A percentile compares a stretch with the other conserved stretches of the same genome.
phyloP scores from a whole-genome alignment of 371 early-diverging fungal species.

The Syncephalis plumigaleata region DNA sequence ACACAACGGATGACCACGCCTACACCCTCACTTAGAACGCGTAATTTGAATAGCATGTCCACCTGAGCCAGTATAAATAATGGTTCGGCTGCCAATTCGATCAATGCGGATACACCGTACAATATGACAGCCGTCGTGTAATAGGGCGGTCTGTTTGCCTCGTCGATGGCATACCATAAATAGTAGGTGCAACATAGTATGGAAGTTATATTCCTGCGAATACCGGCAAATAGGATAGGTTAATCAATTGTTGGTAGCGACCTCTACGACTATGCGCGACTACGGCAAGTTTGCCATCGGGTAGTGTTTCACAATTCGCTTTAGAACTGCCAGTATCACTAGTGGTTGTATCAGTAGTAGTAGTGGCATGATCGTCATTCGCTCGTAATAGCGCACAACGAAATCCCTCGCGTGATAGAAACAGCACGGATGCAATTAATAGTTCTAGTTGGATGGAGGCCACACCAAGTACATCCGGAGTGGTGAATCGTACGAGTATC shows the following conservation, averaged over 20 bases:
- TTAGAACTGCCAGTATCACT: not conserved
- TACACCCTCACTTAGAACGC: conserved; percentile 64
- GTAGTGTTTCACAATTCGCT: too few species aligned
- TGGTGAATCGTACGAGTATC: conserved; percentile 44
- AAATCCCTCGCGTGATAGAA: conserved; percentile 80
- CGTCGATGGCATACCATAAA: conserved; percentile 1
- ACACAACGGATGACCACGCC: conserved; percentile 61
- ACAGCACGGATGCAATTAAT: conserved; percentile 65
- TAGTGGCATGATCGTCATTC: conserved; percentile 1
- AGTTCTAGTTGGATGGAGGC: conserved; percentile 78
- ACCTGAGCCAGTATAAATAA: conserved; percentile 56
- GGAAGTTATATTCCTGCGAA: conserved; percentile 4
- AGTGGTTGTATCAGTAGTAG: not conserved
- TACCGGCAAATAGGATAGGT: conserved; percentile 8
- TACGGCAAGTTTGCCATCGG: not conserved
- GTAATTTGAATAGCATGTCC: conserved; percentile 47
- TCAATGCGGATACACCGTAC: conserved; percentile 50
- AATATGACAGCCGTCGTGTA: conserved; percentile 10
- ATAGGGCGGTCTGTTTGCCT: conserved; percentile 2
- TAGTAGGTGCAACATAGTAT: conserved; percentile 4
- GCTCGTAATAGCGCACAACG: conserved; percentile 57
- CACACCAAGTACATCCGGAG: conserved; percentile 63
- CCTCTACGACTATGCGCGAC: conserved; percentile 1
- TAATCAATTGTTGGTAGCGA: conserved; percentile 3
- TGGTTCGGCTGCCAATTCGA: conserved; percentile 71